Evolutionary conservation across 1,284 basidiomycete species (phyloP), one percentile per base, ranked within the genome.

Genomic region (Ganoderma multipileum): DNA sequence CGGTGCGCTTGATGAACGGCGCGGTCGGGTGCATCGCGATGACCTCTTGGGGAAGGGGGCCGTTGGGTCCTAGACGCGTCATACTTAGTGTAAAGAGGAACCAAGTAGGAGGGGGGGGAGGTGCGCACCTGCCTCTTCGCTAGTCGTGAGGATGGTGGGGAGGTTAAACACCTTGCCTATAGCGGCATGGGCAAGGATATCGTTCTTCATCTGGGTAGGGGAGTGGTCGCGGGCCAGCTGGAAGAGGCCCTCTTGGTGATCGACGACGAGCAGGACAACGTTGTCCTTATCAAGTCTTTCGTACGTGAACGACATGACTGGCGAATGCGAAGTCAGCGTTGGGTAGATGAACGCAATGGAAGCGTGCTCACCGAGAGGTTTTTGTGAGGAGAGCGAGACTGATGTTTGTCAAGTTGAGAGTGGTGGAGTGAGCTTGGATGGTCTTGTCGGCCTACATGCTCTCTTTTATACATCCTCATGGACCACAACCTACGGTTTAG

Each of bases 161-260:
- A 86, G 76, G 64, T 79, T 77, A 76, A 85, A 85, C 1, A 83
- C 75, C 58, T 83, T 83, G 7, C 79, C 84, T 7, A 84, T 73
- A 11, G 79, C 81, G 26, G 84, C 83, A 70, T 85, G 84, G 4
- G 84, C 84, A 30, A 85, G 74, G 69, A 86, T 80, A 71, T 81
- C 83, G 74, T 79, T 84, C 70, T 80, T 81, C 71, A 78, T 82
- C 52, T 83, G 77, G 18, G 79, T 79, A 0, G 83, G 77, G 16
- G 77, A 69, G 52, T 75, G 75, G 75, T 86, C 84, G 66, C 80
- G 80, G 1, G 80, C 81, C 18, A 85, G 72, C 69, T 84, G 81
- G 77, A 82, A 85, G 12, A 86, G 72, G 20, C 84, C 84, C 47
- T 84, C 77, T 71, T 86, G 84, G 69, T 84, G 82, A 73, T 86